Conservation (phyloP, 805 yeast genomes). For the Pichia thaimueangensis region DNA sequence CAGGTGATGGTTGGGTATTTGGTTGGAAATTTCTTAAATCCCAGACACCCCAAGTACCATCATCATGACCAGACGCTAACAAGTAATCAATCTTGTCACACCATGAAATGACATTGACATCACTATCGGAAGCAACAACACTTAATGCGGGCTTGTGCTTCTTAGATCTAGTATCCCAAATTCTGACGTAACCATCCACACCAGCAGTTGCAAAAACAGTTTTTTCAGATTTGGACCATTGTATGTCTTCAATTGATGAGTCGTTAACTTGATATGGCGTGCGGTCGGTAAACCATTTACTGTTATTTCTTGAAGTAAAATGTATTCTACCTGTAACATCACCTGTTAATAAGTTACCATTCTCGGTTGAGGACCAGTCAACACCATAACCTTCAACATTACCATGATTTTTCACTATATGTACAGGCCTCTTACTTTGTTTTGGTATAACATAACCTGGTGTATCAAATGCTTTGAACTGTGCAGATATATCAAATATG, state of each 20-base stretch:
- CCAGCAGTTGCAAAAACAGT: slow-evolving; percentile 97
- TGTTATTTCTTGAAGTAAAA: slow-evolving; percentile 68
- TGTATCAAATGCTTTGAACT: slow-evolving; percentile 73
- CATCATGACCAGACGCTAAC: slow-evolving; percentile 94
- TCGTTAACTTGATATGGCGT: slow-evolving; percentile 66
- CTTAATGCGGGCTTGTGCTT: slow-evolving; percentile 87
- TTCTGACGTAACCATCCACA: slow-evolving; percentile 81
- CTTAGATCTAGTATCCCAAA: slow-evolving; percentile 96
- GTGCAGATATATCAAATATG: slow-evolving; percentile 76
- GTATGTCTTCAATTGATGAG: slow-evolving; percentile 89
- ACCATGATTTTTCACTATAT: slow-evolving; percentile 80
- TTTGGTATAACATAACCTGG: slow-evolving; percentile 85
- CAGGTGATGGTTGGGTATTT: slow-evolving; percentile 60
- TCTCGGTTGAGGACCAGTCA: slow-evolving; percentile 89
- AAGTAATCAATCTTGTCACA: slow-evolving; percentile 78
- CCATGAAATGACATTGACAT: slow-evolving; percentile 96
- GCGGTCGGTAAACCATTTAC: slow-evolving; percentile 81
- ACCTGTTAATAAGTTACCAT: slow-evolving; percentile 83
- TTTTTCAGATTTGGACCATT: slow-evolving; percentile 88
- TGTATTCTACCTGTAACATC: slow-evolving; percentile 81
- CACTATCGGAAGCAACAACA: slow-evolving; percentile 71
- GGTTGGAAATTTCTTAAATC: slow-evolving; percentile 82
- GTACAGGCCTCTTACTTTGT: slow-evolving; percentile 67
- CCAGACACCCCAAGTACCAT: slow-evolving; percentile 98
- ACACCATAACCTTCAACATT: slow-evolving; percentile 96